Evolutionary conservation across 2,329 filamentous ascomycete species (phyloP).

Genomic region (Diaporthe nobilis): DNA sequence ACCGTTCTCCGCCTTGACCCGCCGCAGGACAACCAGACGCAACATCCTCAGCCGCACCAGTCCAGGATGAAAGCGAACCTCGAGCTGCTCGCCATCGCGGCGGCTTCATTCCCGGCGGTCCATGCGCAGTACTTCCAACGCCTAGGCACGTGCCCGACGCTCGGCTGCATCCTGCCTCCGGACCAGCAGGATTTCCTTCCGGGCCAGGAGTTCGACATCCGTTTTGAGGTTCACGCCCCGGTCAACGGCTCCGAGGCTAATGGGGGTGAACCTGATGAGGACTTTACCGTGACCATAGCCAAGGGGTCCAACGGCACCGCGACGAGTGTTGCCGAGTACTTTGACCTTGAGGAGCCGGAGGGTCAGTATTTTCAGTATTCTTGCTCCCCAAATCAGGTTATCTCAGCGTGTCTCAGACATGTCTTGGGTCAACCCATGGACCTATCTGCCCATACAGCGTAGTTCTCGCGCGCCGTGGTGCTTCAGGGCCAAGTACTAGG

Average conservation of each 20-base stretch:
- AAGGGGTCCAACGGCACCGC: slow-evolving; percentile 69
- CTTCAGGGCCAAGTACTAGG: not conserved
- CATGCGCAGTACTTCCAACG: slow-evolving; percentile 72
- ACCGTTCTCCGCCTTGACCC: not conserved
- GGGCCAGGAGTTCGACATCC: slow-evolving; percentile 87
- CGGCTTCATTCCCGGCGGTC: slow-evolving; percentile 56
- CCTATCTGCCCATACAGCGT: not conserved
- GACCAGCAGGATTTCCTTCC: slow-evolving; percentile 84
- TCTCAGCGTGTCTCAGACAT: not conserved
- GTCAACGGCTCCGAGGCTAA: slow-evolving; percentile 86
- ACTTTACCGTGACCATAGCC: slow-evolving; percentile 81
- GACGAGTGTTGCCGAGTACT: slow-evolving; percentile 74
- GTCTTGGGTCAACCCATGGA: not conserved
- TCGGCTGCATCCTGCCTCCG: slow-evolving; percentile 73
- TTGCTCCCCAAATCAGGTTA: not conserved
- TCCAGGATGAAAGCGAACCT: slow-evolving; percentile 16
- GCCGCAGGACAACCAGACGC: slow-evolving; percentile 8
- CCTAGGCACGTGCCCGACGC: slow-evolving; percentile 69
- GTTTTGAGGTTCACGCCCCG: slow-evolving; percentile 85
- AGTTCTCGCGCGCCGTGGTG: not conserved
- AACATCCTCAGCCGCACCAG: not conserved
- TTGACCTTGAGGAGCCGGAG: slow-evolving; percentile 77
- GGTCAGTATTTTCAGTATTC: slow-evolving; percentile 1
- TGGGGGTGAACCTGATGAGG: slow-evolving; percentile 76
- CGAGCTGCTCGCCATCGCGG: slow-evolving; percentile 47